These are phyloP conservation scores for Colletotrichum sp. DNA, from an alignment of 2,329 filamentous ascomycete genomes.

Conservation along the genomic window DNA sequence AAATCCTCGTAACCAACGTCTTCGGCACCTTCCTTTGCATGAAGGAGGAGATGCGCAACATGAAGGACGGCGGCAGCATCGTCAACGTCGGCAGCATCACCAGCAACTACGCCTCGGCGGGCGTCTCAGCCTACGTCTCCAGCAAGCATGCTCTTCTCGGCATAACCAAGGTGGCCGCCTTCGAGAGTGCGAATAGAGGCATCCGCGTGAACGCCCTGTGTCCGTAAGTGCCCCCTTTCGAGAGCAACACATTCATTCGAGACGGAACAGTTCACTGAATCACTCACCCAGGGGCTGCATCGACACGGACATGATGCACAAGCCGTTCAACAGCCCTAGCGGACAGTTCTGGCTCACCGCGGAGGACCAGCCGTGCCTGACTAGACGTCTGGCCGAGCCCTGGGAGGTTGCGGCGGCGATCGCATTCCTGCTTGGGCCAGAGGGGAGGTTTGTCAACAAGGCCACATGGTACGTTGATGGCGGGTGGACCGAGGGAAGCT, in stretches of 20 bases:
- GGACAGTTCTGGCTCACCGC: background rate
- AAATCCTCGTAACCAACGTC: constrained; percentile 27
- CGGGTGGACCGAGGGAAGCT: constrained; percentile 42
- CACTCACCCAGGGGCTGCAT: constrained; percentile 27
- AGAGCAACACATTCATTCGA: background rate
- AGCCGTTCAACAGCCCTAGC: constrained; percentile 27
- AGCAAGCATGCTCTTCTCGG: constrained; percentile 34
- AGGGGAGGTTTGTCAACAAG: constrained; percentile 32
- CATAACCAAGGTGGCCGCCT: constrained; percentile 29
- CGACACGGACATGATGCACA: constrained; percentile 31
- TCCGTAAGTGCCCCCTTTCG: constrained; percentile 2
- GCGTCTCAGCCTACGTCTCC: constrained; percentile 34
- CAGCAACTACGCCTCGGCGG: constrained; percentile 40
- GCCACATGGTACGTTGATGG: constrained; percentile 29
- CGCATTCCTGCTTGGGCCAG: constrained; percentile 33
- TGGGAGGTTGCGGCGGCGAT: constrained; percentile 32
- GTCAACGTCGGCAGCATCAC: constrained; percentile 52
- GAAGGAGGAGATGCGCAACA: constrained; percentile 34
- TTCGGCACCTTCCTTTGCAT: constrained; percentile 29
- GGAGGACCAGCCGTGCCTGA: constrained; percentile 26
- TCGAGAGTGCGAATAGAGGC: constrained; percentile 24
- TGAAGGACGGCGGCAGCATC: constrained; percentile 47
- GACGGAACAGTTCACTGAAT: background rate
- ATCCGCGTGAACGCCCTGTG: constrained; percentile 16
- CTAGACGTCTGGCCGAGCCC: constrained; percentile 28